Percentiles rank a stretch among this genome's conserved stretches.
Evolutionary conservation across 2,329 filamentous ascomycete species (phyloP).

Genomic region (Aureobasidium subglaciale): DNA sequence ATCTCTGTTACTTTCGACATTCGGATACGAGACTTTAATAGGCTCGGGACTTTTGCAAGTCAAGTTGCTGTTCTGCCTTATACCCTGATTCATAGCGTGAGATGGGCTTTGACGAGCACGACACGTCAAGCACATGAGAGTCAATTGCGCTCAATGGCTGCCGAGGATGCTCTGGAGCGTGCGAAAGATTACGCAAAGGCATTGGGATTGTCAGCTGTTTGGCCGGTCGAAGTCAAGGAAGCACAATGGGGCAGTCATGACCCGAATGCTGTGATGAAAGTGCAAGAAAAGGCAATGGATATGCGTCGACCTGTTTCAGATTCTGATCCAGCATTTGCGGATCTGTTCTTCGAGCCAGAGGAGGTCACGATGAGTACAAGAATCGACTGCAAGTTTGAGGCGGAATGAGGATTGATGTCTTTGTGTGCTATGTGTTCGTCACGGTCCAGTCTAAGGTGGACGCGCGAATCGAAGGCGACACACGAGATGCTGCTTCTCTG

Average conservation of each 20-base stretch:
- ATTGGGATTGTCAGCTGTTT: neutral
- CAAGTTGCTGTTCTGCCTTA: neutral
- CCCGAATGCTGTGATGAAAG: neutral
- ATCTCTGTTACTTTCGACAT: neutral
- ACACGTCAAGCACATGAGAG: neutral
- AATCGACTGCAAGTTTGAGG: constrained; percentile 6
- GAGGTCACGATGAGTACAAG: constrained; percentile 3
- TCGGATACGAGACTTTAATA: neutral
- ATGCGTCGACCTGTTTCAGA: neutral
- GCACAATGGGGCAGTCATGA: neutral
- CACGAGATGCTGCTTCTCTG: no score
- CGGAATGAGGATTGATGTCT: neutral
- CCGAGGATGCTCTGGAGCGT: neutral
- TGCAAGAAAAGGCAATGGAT: neutral
- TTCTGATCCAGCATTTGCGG: neutral
- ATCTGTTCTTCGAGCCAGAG: constrained; percentile 8
- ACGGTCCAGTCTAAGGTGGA: no score
- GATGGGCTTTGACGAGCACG: neutral
- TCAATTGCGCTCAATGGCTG: neutral
- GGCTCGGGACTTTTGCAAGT: neutral
- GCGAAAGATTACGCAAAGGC: constrained; percentile 10
- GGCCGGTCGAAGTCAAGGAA: constrained; percentile 1
- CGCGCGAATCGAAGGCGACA: no score
- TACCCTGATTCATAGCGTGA: neutral
- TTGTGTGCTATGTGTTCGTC: no score